Evolutionary conservation across 2,329 filamentous ascomycete species (phyloP).

Genomic region (Coniella lustricola): DNA sequence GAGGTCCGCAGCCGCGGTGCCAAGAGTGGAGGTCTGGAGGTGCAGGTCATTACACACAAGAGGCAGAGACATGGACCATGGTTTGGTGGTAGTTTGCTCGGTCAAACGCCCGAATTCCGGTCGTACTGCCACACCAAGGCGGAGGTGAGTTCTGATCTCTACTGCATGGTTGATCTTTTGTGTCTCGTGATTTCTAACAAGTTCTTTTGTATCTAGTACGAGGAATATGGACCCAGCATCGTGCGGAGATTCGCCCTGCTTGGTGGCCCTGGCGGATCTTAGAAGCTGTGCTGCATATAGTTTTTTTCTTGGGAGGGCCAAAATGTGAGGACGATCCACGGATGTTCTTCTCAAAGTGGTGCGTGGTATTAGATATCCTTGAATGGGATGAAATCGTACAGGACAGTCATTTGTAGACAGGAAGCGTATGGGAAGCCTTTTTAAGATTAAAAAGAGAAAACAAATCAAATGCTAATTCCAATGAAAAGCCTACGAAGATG

Average conservation of each 20-base stretch:
- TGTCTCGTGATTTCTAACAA: constrained; percentile 17
- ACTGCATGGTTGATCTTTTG: no score
- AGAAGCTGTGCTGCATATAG: constrained; percentile 17
- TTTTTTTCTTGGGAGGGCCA: background rate
- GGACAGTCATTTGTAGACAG: no score
- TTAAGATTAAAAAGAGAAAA: no score
- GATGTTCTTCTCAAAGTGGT: no score
- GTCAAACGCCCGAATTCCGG: constrained; percentile 95
- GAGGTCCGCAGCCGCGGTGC: constrained; percentile 88
- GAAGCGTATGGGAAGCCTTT: background rate
- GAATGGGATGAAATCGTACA: no score
- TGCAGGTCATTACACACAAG: constrained; percentile 96
- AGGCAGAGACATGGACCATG: constrained; percentile 94
- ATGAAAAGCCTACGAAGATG: no score
- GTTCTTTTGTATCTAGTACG: constrained; percentile 52
- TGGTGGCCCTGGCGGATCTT: constrained; percentile 82
- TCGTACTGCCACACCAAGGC: constrained; percentile 97
- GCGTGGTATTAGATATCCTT: no score
- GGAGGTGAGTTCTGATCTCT: constrained; percentile 43
- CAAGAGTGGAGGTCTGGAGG: constrained; percentile 87
- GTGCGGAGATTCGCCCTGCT: constrained; percentile 89
- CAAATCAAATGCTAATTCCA: background rate
- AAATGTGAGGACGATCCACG: background rate
- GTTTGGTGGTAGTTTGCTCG: constrained; percentile 95
- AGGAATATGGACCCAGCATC: constrained; percentile 93